phyloP scores from a whole-genome alignment of 208 protist genomes.

The Wallacemonas sp. region DNA sequence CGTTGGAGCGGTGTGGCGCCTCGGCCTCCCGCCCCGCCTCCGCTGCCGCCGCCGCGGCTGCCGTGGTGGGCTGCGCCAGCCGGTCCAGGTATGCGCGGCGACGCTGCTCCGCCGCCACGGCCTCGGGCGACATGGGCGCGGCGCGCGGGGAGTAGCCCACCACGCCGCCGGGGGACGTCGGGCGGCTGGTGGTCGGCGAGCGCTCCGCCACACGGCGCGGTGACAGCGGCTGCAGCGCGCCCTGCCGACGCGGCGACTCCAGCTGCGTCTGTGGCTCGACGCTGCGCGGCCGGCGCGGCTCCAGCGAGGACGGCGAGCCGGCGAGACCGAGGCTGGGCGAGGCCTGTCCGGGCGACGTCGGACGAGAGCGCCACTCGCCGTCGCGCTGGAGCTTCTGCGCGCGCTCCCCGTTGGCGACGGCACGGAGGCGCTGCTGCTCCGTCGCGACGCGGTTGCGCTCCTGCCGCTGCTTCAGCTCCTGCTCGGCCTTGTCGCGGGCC shows the following conservation, averaged over 20 bases:
- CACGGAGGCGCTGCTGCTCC: slow-evolving; percentile 5
- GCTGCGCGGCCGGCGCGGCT: not conserved
- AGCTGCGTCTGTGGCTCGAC: slow-evolving; percentile 1
- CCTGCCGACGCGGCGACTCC: slow-evolving; percentile 6
- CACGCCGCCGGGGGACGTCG: not conserved
- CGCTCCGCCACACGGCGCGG: not conserved
- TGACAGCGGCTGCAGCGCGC: slow-evolving; percentile 11
- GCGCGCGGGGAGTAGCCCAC: slow-evolving; percentile 2
- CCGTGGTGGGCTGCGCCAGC: too few relatives aligned
- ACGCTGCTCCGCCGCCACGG: not conserved
- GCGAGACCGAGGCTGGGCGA: not conserved
- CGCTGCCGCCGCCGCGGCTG: too few relatives aligned
- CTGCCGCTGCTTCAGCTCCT: slow-evolving; percentile 15
- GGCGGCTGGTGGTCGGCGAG: not conserved
- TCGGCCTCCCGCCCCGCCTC: not conserved
- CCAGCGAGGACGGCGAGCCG: slow-evolving; percentile 6
- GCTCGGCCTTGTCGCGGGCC: slow-evolving; percentile 18
- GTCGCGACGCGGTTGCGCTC: not conserved
- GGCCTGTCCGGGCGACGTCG: not conserved
- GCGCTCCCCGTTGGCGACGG: not conserved
- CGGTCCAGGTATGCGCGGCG: not conserved
- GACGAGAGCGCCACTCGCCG: not conserved
- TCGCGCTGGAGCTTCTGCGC: slow-evolving; percentile 2
- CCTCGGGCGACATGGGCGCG: not conserved
- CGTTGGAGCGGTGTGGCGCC: slow-evolving; percentile 2